Evolutionary conservation across 169 alveolate species (phyloP), one percentile per base, ranked within the genome.

Genomic region (Plasmodium relictum): DNA sequence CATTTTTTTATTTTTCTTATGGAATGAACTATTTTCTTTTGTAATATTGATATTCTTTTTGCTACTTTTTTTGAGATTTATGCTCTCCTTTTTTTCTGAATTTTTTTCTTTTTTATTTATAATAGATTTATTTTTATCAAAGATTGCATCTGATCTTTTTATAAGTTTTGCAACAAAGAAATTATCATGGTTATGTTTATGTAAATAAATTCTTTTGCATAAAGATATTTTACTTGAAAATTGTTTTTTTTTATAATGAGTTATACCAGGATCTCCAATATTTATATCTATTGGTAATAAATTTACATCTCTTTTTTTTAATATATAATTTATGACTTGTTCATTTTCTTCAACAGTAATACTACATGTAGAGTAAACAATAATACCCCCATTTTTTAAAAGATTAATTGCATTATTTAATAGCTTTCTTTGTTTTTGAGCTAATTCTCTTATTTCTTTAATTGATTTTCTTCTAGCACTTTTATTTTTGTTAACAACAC

Each of bases 291-390:
- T 6, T 18, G 95, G 94, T 18, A 74, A 72, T n/a, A 91, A 24
- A 88, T 97, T 97, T 14, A 98, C 99, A 85, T 94, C 95, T 74
- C 98, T 89, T 69, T 96, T 95, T 88, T 95, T 97, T 44, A 98
- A 93, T 16, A 98, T 98, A 89, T 98, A 97, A 73, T 98, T 98
- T 20, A 98, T 92, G 39, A 98, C 99, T 92, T 96, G 95, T 89
- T 98, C 99, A 89, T 98, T 98, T 91, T 98, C 99, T 83, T 98
- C 99, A 39, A 98, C 98, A 3, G 99, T 93, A 37, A 98, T 96
- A 20, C 99, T 95, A 68, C 99, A 98, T 54, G 99, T 98, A 24
- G 99, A 98, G 92, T 98, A 98, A 16, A 98, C 99, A 52, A 98
- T 93, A 85, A 94, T 96, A 22, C 99, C 99, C 14, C 99, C 99